Evolutionary conservation across 305 asterid species (phyloP), one percentile per base, ranked within the genome.

Genomic region (Fraxinus platypoda): DNA sequence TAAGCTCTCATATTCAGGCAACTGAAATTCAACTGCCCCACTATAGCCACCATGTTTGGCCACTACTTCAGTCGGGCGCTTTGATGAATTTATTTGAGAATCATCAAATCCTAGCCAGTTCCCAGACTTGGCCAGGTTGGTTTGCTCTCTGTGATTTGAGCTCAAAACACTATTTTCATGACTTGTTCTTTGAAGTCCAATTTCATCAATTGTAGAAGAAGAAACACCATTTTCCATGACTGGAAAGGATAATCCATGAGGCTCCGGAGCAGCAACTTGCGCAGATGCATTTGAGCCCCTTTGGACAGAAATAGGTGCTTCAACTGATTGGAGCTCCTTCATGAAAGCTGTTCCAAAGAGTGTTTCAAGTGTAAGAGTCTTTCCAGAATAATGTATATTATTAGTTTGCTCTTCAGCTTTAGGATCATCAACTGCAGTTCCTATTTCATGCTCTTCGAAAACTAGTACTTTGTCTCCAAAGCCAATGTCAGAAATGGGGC

Each of bases 331-430:
- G 23, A 96, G 91, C 89, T 94, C 98, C 80, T 87, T 84, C 98
- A 97, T 94, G 82, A 97, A 97, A 89, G 98, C 96, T 88, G 93
- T 85, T 82, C 98, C 98, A 88, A 97, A 97, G 43, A 95, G 98
- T n/a, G 97, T 88, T 89, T 95, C 99, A 31, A 95, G 97, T 54
- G 98, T 92, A 64, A 91, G 92, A 7, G 83, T 23, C 49, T 88
- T 86, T 77, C 90, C 97, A 54, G 81, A 75, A 78, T 74, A 57
- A 26, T 85, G 87, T 38, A 52, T 21, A 83, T 76, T 70, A 75
- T 83, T 74, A 78, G 74, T 87, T 57, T 80, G 80, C 81, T 90
- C 93, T 79, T 88, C 93, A 84, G 85, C 88, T 80, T 82, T 83
- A 77, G 90, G 86, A 80, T 88, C 88, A 49, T 85, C 84, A 77